A percentile compares a stretch with the other conserved stretches of the same genome.
These are phyloP conservation scores for Scheffersomyces segobiensis DNA, from an alignment of 1,139 yeast species.

Conservation along the genomic window DNA sequence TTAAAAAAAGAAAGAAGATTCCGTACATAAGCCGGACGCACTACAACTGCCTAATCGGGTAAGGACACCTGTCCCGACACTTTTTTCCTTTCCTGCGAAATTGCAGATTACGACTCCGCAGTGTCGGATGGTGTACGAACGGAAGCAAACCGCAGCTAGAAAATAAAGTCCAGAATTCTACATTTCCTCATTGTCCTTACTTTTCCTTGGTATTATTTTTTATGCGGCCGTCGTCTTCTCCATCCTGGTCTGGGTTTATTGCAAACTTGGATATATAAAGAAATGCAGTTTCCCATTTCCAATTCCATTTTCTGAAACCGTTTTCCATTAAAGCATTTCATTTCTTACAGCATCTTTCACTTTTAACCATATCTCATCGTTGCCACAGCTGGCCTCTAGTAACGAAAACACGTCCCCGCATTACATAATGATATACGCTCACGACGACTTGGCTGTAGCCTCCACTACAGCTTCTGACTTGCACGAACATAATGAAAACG, in stretches of 20 bases:
- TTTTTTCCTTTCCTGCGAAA: neutral
- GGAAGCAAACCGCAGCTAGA: neutral
- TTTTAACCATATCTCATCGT: neutral
- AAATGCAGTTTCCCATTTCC: neutral
- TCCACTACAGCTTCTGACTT: neutral
- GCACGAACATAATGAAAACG: slow-evolving; percentile 26
- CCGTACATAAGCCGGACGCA: neutral
- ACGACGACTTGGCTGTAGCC: neutral
- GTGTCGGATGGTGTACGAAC: neutral
- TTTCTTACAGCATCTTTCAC: neutral
- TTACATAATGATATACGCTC: neutral
- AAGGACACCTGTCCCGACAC: neutral
- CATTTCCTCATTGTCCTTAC: neutral
- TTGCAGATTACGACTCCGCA: neutral
- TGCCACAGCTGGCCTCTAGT: neutral
- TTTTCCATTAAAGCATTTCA: neutral
- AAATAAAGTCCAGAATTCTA: neutral
- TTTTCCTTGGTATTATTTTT: neutral
- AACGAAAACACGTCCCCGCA: neutral
- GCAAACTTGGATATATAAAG: neutral
- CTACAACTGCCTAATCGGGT: neutral
- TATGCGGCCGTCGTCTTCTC: neutral
- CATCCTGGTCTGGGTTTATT: neutral
- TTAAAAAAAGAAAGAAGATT: neutral
- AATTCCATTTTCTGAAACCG: neutral